Evolutionary conservation across 2,329 filamentous ascomycete species (phyloP).

Genomic region (Diaporthe capsici): DNA sequence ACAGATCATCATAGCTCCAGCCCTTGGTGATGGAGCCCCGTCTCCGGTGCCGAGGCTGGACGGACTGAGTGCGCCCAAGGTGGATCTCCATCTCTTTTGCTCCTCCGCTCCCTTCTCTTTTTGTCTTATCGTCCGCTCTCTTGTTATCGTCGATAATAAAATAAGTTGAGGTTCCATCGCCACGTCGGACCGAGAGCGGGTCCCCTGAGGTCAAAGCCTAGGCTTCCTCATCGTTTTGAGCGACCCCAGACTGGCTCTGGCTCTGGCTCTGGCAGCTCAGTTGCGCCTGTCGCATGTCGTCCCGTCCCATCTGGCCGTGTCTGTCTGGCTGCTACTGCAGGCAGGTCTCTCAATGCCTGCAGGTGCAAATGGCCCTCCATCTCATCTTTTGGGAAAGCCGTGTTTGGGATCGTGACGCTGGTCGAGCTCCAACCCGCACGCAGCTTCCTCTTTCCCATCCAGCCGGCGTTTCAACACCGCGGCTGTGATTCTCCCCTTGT

Average conservation of each 20-base stretch:
- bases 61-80: constrained; percentile 1
- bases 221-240: constrained; percentile 17
- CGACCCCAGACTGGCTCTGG: neutral
- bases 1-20: neutral
- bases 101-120: neutral
- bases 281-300: neutral
- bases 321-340: constrained; percentile 1
- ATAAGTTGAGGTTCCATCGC: constrained; percentile 24
- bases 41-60: constrained; percentile 22
- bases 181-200: constrained; percentile 29
- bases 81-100: constrained; percentile 5
- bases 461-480: constrained; percentile 1
- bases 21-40: neutral
- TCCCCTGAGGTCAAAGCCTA: neutral
- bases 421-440: neutral
- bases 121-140: neutral
- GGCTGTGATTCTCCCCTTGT: neutral
- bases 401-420: constrained; percentile 11
- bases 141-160: constrained; percentile 12
- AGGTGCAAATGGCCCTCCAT: neutral
- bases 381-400: neutral
- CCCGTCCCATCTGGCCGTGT: neutral
- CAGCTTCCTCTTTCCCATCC: neutral
- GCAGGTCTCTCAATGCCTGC: constrained; percentile 18
- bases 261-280: neutral